phyloP scores from a whole-genome alignment of 352 stramenopile genomes.

The Phytophthora brassicae region DNA sequence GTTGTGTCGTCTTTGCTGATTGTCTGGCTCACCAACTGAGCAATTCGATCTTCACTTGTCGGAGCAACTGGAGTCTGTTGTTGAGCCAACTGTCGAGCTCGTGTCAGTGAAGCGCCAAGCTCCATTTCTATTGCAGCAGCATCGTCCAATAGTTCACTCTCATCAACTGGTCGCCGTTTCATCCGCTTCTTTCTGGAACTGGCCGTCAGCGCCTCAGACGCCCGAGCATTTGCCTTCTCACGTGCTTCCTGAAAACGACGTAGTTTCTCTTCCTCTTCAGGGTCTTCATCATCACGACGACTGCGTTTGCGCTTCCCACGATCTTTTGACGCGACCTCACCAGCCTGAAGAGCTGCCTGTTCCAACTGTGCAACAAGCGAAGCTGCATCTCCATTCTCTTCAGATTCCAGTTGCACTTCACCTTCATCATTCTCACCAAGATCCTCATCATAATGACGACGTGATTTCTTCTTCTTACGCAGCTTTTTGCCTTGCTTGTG shows the following conservation, averaged over 20 bases:
- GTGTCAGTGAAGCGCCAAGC: constrained; percentile 72
- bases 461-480: constrained; percentile 69
- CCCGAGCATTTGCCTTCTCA: constrained; percentile 56
- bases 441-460: constrained; percentile 49
- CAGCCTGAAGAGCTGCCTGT: constrained; percentile 45
- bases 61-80: constrained; percentile 27
- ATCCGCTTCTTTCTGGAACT: constrained; percentile 32
- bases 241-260: constrained; percentile 73
- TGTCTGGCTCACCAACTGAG: constrained; percentile 52
- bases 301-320: constrained; percentile 57
- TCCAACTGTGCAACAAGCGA: constrained; percentile 69
- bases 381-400: constrained; percentile 17
- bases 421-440: constrained; percentile 38
- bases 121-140: constrained; percentile 66
- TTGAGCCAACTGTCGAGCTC: constrained; percentile 58
- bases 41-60: constrained; percentile 57
- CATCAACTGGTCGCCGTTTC: constrained; percentile 43
- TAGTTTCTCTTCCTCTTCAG: constrained; percentile 54
- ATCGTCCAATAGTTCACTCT: constrained; percentile 51
- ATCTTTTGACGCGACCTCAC: constrained; percentile 35
- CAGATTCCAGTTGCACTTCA: constrained; percentile 25
- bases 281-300: constrained; percentile 35
- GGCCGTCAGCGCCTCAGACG: constrained; percentile 43
- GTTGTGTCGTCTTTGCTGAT: constrained; percentile 33
- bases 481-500: constrained; percentile 83